Evolutionary conservation across 306 rosid genomes (phyloP).

Genomic region (Citrullus amarus): DNA sequence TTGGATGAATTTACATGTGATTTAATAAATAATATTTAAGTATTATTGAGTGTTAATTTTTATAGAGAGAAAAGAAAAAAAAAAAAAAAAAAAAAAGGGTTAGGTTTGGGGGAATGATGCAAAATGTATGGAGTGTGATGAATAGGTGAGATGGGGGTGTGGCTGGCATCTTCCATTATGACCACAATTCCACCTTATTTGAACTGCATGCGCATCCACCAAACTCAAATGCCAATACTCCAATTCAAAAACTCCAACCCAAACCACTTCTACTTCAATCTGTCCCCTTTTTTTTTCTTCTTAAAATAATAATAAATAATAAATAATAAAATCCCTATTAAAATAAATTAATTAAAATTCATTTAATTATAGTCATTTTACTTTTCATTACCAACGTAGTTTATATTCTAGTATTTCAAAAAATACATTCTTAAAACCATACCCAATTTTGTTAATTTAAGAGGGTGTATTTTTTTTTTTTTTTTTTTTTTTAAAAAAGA

Average conservation of each 20-base stretch:
- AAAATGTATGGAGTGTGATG: slow-evolving; percentile 20
- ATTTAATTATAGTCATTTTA: not conserved
- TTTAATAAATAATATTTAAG: no score
- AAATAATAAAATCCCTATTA: not conserved
- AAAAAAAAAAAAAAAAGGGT: no score
- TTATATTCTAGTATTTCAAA: no score
- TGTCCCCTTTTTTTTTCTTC: not conserved
- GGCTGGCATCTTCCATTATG: slow-evolving; percentile 74
- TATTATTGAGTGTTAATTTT: no score
- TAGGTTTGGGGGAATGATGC: slow-evolving; percentile 7
- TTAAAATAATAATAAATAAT: no score
- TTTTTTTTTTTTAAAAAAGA: no score
- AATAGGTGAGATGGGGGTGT: slow-evolving; percentile 26
- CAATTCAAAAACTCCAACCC: not conserved
- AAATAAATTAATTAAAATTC: not conserved
- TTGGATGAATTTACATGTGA: no score
- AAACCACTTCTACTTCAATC: slow-evolving; percentile 3
- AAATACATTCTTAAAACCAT: no score
- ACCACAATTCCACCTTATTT: slow-evolving; percentile 43
- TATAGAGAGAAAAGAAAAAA: no score
- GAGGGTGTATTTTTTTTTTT: not conserved
- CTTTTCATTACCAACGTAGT: not conserved
- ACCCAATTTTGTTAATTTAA: not conserved
- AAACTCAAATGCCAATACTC: slow-evolving; percentile 34
- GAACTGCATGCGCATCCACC: slow-evolving; percentile 97